These are phyloP conservation scores for Micromonas commoda DNA, from an alignment of 139 green algal species.

Conservation along the genomic window DNA sequence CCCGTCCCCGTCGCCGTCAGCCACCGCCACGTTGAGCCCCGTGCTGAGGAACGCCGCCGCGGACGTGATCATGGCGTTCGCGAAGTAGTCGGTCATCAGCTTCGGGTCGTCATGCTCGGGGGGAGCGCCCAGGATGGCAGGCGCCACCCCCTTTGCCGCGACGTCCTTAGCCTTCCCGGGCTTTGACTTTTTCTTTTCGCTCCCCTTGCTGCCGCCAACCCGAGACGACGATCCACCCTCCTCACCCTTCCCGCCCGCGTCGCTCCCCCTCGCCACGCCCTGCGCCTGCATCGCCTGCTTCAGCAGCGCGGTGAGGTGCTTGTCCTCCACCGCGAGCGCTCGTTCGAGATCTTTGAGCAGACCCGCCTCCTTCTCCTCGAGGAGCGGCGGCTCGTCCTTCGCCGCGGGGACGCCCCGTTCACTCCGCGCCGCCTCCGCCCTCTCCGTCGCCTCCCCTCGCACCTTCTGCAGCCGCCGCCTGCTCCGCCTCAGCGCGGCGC, in stretches of 20 bases:
- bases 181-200: no score
- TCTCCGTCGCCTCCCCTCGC: no score
- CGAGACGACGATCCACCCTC: no score
- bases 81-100: not conserved
- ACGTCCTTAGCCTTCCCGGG: no score
- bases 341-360: not conserved
- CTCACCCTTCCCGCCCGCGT: no score
- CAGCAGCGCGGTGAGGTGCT: slow-evolving; percentile 51
- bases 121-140: slow-evolving; percentile 38
- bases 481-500: not conserved
- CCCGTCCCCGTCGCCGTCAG: not conserved
- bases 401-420: not conserved
- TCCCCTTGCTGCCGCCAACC: no score
- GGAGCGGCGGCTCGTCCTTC: not conserved
- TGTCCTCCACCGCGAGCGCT: not conserved
- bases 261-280: no score
- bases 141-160: no score
- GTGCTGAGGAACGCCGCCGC: not conserved
- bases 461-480: not conserved
- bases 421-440: no score
- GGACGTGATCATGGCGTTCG: not conserved
- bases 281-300: slow-evolving; percentile 48
- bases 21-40: not conserved
- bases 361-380: not conserved
- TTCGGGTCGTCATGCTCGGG: not conserved